Conservation (phyloP, 352 stramenopile genomes). For the Discostella stelligera region DNA sequence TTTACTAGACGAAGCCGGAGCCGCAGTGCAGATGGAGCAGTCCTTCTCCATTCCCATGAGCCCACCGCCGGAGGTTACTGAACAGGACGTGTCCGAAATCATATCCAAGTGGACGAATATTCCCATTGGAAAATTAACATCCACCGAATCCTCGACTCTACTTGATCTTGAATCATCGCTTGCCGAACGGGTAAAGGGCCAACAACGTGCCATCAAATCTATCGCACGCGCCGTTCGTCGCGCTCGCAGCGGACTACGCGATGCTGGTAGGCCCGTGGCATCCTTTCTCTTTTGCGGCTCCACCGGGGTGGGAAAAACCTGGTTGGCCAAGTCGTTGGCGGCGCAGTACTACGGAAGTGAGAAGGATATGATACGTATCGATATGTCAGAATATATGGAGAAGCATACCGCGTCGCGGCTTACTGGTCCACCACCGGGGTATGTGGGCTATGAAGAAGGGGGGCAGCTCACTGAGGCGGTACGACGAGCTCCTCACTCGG, state of each 20-base stretch:
- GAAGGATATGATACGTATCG: constrained; percentile 90
- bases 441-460: constrained; percentile 88
- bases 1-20: constrained; percentile 91
- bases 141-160: constrained; percentile 90
- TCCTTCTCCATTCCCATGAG: constrained; percentile 15
- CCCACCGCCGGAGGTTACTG: constrained; percentile 55
- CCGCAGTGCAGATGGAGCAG: constrained; percentile 82
- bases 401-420: constrained; percentile 91
- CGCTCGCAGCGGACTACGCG: constrained; percentile 87
- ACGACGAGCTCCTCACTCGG: constrained; percentile 86
- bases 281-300: constrained; percentile 85
- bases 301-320: constrained; percentile 88
- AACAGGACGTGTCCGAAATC: constrained; percentile 73
- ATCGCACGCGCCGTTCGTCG: constrained; percentile 90
- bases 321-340: constrained; percentile 86
- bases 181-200: constrained; percentile 87
- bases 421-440: constrained; percentile 87
- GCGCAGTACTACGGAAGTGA: constrained; percentile 91
- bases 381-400: constrained; percentile 95
- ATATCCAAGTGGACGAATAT: constrained; percentile 89
- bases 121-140: constrained; percentile 89
- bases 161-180: constrained; percentile 89
- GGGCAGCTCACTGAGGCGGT: constrained; percentile 89
- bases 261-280: constrained; percentile 86
- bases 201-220: constrained; percentile 87